phyloP scores from a whole-genome alignment of 192 early-diverging fungal species.

The Coemansia sp. region DNA sequence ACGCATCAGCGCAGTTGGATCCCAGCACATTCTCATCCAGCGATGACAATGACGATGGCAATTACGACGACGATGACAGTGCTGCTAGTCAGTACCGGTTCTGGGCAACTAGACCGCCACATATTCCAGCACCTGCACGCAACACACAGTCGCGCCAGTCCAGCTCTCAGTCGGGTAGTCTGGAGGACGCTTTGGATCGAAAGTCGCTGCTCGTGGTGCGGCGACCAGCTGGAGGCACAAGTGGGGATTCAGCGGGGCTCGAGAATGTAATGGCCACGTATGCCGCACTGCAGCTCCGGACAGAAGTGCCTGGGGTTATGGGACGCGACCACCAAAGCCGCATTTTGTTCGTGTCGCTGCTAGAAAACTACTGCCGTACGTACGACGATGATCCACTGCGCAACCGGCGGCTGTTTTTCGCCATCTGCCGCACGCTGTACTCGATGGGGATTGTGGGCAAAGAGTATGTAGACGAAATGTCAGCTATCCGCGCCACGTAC shows the following conservation, averaged over 20 bases:
- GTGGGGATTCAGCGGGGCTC: not conserved
- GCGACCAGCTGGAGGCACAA: not conserved
- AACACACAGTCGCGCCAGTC: not conserved
- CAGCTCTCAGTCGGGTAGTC: not conserved
- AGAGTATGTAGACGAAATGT: constrained; percentile 81
- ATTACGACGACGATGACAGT: not conserved
- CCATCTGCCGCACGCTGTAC: constrained; percentile 83
- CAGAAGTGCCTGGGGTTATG: constrained; percentile 19
- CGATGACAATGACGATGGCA: not conserved
- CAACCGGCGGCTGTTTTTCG: constrained; percentile 81
- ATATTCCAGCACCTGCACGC: not conserved
- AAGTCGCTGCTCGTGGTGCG: constrained; percentile 8
- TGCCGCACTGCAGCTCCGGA: constrained; percentile 6
- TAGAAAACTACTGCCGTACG: constrained; percentile 87
- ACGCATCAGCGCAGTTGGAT: not conserved
- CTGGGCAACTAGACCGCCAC: constrained; percentile 31
- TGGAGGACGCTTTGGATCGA: not conserved
- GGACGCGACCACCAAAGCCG: constrained; percentile 66
- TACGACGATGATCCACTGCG: constrained; percentile 85
- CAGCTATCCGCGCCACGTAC: constrained; percentile 76
- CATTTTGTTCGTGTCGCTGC: constrained; percentile 79
- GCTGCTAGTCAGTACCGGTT: constrained; percentile 16
- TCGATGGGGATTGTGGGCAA: constrained; percentile 81
- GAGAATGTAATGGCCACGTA: not conserved
- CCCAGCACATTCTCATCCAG: not conserved